Base-by-base conservation (phyloP, 2,329 filamentous ascomycete species). In the Fusarium pilosicola region DNA sequence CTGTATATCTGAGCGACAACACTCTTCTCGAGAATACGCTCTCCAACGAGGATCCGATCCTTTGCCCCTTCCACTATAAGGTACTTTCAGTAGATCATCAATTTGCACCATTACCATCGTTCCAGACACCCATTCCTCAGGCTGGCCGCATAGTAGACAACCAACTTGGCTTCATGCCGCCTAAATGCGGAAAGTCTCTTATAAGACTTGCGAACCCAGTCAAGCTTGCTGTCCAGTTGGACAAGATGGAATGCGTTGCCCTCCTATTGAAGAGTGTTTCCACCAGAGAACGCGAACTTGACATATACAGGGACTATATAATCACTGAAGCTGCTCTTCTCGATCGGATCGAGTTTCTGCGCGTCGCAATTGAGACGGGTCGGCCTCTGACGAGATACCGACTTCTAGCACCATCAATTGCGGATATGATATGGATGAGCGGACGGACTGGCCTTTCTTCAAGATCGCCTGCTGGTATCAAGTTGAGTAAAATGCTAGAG, bases 71-170 rank as follows among this genome's bases (percentile, higher is more conserved):
- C 4, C 18, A 26, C 6, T 4, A 9, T 12, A 7, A 6, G 15
- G 0, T 3, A 14, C 20, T 10, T 5, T 13, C 7, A 2, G 14
- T 3, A 39, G 7, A 7, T 11, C 7, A 13, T n/a, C 7, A 18
- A 28, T 3, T 7, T 3, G 3, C 7, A 41, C 2, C 14, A 11
- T 18, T 20, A 5, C 15, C 14, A 7, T 26, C 44, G 7, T 62
- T 42, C 13, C 46, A 61, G 15, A 48, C 34, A 11, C 46, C 39
- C 7, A 22, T 39, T 10, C 59, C 62, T 14, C 9, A 22, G 4
- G n/a, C 9, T 26, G 17, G 17, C 3, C 15, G 10, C 1, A 3
- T 12, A 9, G 1, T 17, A 18, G 48, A 34, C 13, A 20, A 15
- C 1, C 38, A 24, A 22, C 7, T 18, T 18, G 26, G 22, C 5